Evolutionary conservation across 148 eudicot species (phyloP), one percentile per base, ranked within the genome.

Genomic region (Cornus controversa): DNA sequence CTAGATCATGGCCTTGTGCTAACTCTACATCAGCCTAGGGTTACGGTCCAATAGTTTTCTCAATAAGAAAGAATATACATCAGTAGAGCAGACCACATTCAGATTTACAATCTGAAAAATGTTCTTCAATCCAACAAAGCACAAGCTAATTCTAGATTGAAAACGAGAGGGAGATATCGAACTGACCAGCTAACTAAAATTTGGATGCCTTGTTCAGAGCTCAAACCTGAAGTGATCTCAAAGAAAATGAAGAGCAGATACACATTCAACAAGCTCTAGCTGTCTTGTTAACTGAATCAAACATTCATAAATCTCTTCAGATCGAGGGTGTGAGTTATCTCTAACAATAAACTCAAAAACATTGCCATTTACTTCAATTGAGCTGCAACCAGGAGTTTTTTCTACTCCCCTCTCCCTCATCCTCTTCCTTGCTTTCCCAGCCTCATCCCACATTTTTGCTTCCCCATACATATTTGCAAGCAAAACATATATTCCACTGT

Each of bases 341-440:
- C 90, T 85, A 25, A 87, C 78, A 62, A 79, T 83, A 78, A 89
- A 89, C 73, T 89, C 92, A 66, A 15, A 80, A 66, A 85, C 85
- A 75, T 81, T n/a, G 28, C 89, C 90, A 86, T 86, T 71, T 68
- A 86, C 79, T 81, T 90, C 89, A 77, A 90, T 81, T 70, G 90
- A 80, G 80, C 94, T 90, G 75, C 86, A 85, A 40, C 91, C 91
- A 67, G 94, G 94, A 77, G 85, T 87, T 81, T 90, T 90, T 72
- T 87, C 89, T 6, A 88, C 83, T 54, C 86, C 78, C 73, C 84
- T 85, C 10, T 76, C 74, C 47, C 54, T 70, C 94, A 90, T 90
- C 89, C 85, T 75, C 73, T 63, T 85, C 83, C 94, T 85, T 23
- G 82, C 87, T 70, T 79, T 79, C 77, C 78, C 74, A 73, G 91